A percentile compares a stretch with the other conserved stretches of the same genome.
phyloP scores from a whole-genome alignment of 371 early-diverging fungal species.

The Synchytrium microbalum region DNA sequence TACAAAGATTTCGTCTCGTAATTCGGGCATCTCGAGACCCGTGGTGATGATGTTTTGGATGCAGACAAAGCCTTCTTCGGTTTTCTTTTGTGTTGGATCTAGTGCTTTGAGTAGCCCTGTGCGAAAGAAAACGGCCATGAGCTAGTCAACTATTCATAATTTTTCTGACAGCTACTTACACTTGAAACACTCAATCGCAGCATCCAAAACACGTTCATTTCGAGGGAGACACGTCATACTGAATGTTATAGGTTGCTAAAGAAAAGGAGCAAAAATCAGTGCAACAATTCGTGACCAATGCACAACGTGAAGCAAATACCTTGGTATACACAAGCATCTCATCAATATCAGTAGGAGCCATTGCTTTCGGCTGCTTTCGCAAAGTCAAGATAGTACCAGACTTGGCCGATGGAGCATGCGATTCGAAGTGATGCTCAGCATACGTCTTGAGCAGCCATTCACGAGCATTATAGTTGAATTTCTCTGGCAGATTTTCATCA shows the following conservation, averaged over 20 bases:
- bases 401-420: slow-evolving; percentile 7
- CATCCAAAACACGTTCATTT: slow-evolving; percentile 15
- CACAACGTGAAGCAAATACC: slow-evolving; percentile 9
- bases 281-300: not conserved
- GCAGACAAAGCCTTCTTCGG: slow-evolving; percentile 16
- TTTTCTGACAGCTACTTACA: slow-evolving; percentile 15
- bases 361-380: slow-evolving; percentile 15
- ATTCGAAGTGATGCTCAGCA: slow-evolving; percentile 34
- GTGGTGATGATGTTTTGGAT: slow-evolving; percentile 18
- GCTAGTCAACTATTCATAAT: not conserved
- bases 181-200: slow-evolving; percentile 33
- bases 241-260: slow-evolving; percentile 11
- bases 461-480: slow-evolving; percentile 24
- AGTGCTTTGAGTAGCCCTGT: slow-evolving; percentile 24
- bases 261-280: slow-evolving; percentile 5
- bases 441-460: slow-evolving; percentile 27
- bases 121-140: not conserved
- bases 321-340: slow-evolving; percentile 28
- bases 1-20: slow-evolving; percentile 39
- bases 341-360: slow-evolving; percentile 16
- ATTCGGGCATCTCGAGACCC: slow-evolving; percentile 24
- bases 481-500: slow-evolving; percentile 17
- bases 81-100: slow-evolving; percentile 25
- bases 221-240: slow-evolving; percentile 18
- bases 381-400: slow-evolving; percentile 15